Base-by-base conservation (phyloP, 169 alveolate genomes). In the Plasmodium gaboni region DNA sequence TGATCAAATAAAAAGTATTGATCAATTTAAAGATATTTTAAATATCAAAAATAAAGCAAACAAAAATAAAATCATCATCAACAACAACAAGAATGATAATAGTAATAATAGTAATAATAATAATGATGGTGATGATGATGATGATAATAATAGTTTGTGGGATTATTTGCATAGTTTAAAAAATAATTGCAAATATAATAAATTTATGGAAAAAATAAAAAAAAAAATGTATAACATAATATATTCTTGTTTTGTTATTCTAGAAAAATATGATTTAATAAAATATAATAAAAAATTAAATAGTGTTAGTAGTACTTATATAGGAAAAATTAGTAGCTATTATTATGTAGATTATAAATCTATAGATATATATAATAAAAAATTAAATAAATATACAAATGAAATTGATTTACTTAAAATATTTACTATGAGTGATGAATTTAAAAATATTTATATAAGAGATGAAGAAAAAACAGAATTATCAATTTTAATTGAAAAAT, bases 311-410 rank as follows among this genome's bases (percentile, higher is more conserved):
- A 94, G 99, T 15, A 98, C 99, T 7, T 97, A 99, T 4, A 92
- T 99, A 55, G 99, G 99, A 0, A 96, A 98, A 67, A 98, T 99
- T 6, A 99, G 99, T 10, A 96, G 99, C 73, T 98, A 97, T 92
- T 99, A 98, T 95, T 99, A 99, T 95, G 94, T 99, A 73, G 96
- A 94, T 91, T 96, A 97, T 73, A 96, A 96, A 53, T 97, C 99
- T n/a, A 98, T 99, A 80, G 97, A 97, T 76, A 94, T 96, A 24
- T 99, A 97, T 93, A 97, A 97, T 73, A 97, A 98, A 85, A 95
- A 97, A 72, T 86, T 98, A 86, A 97, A 96, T 89, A 93, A 95
- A 2, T 85, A 93, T 68, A 73, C 97, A 74, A 97, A 97, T 38
- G 99, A 97, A 73, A 97, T 98, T 22, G 99, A 98, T 69, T 92